These are phyloP conservation scores for Candida pseudoglaebosa DNA, from an alignment of 805 yeast genomes.

Conservation along the genomic window DNA sequence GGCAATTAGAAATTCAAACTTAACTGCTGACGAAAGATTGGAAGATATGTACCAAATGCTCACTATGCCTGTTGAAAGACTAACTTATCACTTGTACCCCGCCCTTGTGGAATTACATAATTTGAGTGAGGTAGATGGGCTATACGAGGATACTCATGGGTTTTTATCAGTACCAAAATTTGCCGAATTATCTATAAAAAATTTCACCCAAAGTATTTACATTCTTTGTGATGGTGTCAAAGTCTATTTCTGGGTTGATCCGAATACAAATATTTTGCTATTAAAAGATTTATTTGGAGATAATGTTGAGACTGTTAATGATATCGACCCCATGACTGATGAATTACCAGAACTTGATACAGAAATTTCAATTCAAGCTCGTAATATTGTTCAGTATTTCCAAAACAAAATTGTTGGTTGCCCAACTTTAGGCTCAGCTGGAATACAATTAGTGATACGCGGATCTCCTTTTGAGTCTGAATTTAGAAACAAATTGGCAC, in stretches of 20 bases:
- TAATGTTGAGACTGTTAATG: conserved; percentile 38
- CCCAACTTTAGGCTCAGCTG: conserved; percentile 25
- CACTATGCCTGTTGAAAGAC: conserved; percentile 49
- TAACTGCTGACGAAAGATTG: conserved; percentile 62
- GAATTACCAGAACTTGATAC: conserved; percentile 71
- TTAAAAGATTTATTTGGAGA: conserved; percentile 72
- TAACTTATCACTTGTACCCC: conserved; percentile 74
- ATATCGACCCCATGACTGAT: conserved; percentile 47
- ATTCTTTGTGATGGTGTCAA: conserved; percentile 65
- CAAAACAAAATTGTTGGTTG: conserved; percentile 30
- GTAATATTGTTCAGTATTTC: conserved; percentile 58
- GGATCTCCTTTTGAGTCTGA: conserved; percentile 56
- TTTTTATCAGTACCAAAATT: conserved; percentile 48
- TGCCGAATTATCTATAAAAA: conserved; percentile 38
- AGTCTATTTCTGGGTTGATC: conserved; percentile 64
- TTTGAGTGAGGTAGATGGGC: conserved; percentile 52
- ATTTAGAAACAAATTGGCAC: conserved; percentile 62
- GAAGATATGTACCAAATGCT: conserved; percentile 49
- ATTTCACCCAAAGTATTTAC: conserved; percentile 71
- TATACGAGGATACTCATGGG: conserved; percentile 24
- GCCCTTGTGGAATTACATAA: conserved; percentile 70
- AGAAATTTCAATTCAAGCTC: conserved; percentile 62
- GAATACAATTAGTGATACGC: conserved; percentile 60
- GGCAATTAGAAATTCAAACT: conserved; percentile 51
- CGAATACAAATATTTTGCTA: conserved; percentile 60